Percentiles rank a stretch among this genome's conserved stretches.
Evolutionary conservation across 192 early-diverging fungal species (phyloP).

Genomic region (Mortierella antarctica): DNA sequence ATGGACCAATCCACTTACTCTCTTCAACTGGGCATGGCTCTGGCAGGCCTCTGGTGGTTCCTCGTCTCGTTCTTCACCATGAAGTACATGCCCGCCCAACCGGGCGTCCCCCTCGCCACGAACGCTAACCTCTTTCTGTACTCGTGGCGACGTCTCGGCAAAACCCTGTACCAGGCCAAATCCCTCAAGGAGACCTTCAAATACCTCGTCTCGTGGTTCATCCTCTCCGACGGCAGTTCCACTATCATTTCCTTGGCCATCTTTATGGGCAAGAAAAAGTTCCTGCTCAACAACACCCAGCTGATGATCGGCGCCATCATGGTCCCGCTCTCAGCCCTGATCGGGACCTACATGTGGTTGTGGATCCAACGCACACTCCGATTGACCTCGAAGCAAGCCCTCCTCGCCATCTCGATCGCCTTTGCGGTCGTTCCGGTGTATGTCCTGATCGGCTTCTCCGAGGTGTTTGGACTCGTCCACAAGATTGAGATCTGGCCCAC

Average conservation of each 20-base stretch:
- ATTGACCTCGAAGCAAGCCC: constrained; percentile 60
- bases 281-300: constrained; percentile 59
- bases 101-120: constrained; percentile 54
- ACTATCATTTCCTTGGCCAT: constrained; percentile 68
- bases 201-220: constrained; percentile 78
- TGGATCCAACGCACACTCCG: constrained; percentile 63
- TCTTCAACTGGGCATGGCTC: constrained; percentile 54
- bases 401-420: constrained; percentile 61
- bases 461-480: constrained; percentile 63
- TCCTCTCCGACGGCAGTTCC: constrained; percentile 73
- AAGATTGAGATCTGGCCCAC: constrained; percentile 66
- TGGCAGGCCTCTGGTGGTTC: constrained; percentile 65
- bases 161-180: constrained; percentile 53
- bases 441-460: constrained; percentile 70
- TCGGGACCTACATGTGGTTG: constrained; percentile 68
- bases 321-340: constrained; percentile 62
- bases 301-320: constrained; percentile 68
- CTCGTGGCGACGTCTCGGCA: constrained; percentile 54
- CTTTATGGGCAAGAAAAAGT: constrained; percentile 66
- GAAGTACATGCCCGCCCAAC: constrained; percentile 52
- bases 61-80: constrained; percentile 52
- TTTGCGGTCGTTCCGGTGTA: constrained; percentile 69
- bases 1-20: constrained; percentile 48
- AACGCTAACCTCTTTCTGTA: constrained; percentile 57
- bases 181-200: constrained; percentile 66